Conservation (phyloP, 176 grass and related monocot species). For the Carex pumila region DNA sequence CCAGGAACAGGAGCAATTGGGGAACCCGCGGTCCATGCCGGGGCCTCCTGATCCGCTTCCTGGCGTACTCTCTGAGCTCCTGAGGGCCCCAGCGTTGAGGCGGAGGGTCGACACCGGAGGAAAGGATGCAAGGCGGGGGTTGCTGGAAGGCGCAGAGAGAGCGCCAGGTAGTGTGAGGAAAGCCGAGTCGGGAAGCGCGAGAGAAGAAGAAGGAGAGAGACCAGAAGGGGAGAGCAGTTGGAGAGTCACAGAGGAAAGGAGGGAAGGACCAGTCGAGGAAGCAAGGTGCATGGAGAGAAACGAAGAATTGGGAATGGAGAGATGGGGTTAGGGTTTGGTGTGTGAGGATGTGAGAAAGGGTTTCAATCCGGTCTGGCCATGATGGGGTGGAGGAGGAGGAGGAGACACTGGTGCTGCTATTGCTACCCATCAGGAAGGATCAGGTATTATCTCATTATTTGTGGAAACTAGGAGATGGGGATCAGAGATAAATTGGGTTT, state of each 20-base stretch:
- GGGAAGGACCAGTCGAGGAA: constrained; percentile 38
- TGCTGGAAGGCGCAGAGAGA: constrained; percentile 72
- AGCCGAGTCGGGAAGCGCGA: constrained; percentile 38
- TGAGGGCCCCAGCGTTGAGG: constrained; percentile 31
- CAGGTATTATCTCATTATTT: not conserved
- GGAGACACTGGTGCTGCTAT: not conserved
- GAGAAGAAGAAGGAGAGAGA: constrained; percentile 49
- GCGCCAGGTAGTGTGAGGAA: constrained; percentile 59
- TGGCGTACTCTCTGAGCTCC: constrained; percentile 38
- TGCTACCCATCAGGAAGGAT: not conserved
- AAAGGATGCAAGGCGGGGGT: constrained; percentile 50
- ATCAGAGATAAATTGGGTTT: too few species aligned
- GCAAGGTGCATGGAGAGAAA: constrained; percentile 49
- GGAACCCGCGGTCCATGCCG: not conserved
- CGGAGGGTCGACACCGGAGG: constrained; percentile 39
- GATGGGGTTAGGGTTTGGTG: constrained; percentile 50
- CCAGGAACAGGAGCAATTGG: not conserved
- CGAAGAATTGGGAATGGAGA: constrained; percentile 79
- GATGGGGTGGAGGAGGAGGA: not conserved
- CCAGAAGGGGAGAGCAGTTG: constrained; percentile 22
- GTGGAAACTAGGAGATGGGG: too few species aligned
- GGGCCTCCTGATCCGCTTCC: constrained; percentile 12
- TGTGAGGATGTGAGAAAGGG: constrained; percentile 52
- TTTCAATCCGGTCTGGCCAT: constrained; percentile 37
- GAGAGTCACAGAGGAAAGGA: constrained; percentile 59